Base-by-base conservation (phyloP, 805 yeast species). In the Lachancea sp. region DNA sequence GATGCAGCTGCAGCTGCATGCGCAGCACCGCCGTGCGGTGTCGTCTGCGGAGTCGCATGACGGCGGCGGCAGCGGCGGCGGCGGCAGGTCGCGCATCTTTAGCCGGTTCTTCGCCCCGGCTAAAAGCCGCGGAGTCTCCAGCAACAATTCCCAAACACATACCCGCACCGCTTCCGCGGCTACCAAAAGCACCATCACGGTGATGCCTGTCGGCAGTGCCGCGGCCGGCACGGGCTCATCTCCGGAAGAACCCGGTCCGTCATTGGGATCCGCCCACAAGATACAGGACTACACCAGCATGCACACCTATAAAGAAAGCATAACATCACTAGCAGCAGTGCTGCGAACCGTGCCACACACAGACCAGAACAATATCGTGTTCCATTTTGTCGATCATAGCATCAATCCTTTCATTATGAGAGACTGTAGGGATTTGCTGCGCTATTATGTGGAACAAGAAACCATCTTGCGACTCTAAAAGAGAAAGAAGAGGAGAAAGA, bases 401-500 rank as follows among this genome's bases (percentile, higher is more conserved):
- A 46, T 52, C 15, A 47, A 47, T 34, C 49, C 46, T 17, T 54
- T 54, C 41, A 44, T 54, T 12, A 17, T 52, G 3, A 45, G 42
- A n/a, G 57, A 54, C 38, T 45, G 50, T 20, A 40, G 42, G 20
- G 40, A 41, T 15, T 47, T 54, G 34, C 49, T 52, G 31, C 15
- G 19, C 31, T 37, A 34, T 12, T 45, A 41, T 31, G 19, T 41
- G 12, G 40, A 41, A 15, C 36, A 36, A 16, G 42, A 29, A 15
- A 33, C 39, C 8, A 27, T 44, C 18, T n/a, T 25, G 4, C 32
- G 18, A 33, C 42, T 43, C 5, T 37, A 31, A 33, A 16, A 10
- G 32, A 27, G 25, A 22, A 8, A 15, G 27, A 18, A 11, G 27
- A 5, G 27, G 38, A 19, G 18, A 35, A 5, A 35, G 25, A 22